These are phyloP conservation scores for Phytophthora niederhauseri DNA, from an alignment of 352 stramenopile species.

Conservation along the genomic window DNA sequence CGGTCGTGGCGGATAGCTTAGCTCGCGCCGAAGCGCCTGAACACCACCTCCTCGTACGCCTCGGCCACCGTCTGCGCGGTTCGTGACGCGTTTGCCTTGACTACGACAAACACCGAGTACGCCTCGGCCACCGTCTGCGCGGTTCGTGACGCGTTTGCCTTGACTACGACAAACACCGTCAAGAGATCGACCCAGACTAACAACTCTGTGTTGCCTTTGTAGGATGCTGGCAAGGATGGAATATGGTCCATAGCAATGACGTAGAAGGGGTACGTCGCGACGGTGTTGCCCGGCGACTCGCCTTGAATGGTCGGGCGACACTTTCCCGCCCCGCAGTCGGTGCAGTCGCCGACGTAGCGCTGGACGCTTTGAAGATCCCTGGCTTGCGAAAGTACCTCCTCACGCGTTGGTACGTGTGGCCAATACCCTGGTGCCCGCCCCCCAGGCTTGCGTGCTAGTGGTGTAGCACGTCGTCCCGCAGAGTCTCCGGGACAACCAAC, in stretches of 20 bases:
- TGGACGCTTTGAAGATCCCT: slow-evolving; percentile 10
- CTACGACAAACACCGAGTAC: too few relatives aligned
- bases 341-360: slow-evolving; percentile 2
- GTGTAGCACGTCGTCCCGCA: not conserved
- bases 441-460: slow-evolving; percentile 1
- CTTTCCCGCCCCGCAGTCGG: not conserved
- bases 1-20: slow-evolving; percentile 13
- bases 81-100: too few relatives aligned
- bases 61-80: too few relatives aligned
- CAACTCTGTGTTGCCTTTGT: slow-evolving; percentile 18
- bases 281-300: slow-evolving; percentile 1
- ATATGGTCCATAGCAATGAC: slow-evolving; percentile 27
- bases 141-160: not conserved
- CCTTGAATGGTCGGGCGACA: not conserved
- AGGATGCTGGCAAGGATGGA: slow-evolving; percentile 9
- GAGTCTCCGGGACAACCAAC: slow-evolving; percentile 8
- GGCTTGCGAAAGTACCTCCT: slow-evolving; percentile 1
- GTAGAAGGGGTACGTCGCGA: slow-evolving; percentile 9
- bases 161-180: slow-evolving; percentile 3
- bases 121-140: slow-evolving; percentile 11
- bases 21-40: slow-evolving; percentile 11
- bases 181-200: slow-evolving; percentile 12
- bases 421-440: slow-evolving; percentile 12
- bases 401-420: slow-evolving; percentile 6
- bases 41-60: slow-evolving; percentile 2